Evolutionary conservation across 2,329 filamentous ascomycete species (phyloP), one percentile per base, ranked within the genome.

Genomic region (Alternaria atra): DNA sequence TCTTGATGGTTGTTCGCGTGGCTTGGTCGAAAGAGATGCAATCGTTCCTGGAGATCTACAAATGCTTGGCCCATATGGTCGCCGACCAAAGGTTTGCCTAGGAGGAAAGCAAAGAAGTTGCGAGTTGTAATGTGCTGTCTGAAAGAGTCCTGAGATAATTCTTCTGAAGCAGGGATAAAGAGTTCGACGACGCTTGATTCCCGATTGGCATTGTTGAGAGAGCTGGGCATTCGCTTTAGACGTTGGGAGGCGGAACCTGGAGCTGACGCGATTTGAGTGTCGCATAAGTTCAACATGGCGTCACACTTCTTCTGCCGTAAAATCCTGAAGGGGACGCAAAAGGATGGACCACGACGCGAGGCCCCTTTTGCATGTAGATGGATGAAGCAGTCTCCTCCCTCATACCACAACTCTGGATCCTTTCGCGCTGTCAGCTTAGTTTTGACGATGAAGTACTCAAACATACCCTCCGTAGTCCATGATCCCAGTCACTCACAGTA

Each of bases 91-190:
- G 91, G 87, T 61, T 85, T 85, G 3, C 86, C 82, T 58, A 87
- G 85, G 1, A 91, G 76, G 82, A 89, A 93, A 4, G 91, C 91
- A 60, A 94, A 90, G 68, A 93, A 87, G 71, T 94, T 94, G 13
- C 91, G 85, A 3, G 87, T 91, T 1, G 88, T 86, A 5, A 92
- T 73, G 68, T 92, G 89, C 74, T 90, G 90, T 37, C 82, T 77
- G 66, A 88, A 86, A 0, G 85, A 80, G 61, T 89, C 84, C 65
- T 84, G 83, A 48, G 85, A 83, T 5, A 82, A 77, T 34, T 80
- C 77, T 1, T 83, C 73, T 0, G 90, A 90, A 1, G 89, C 82
- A 2, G 91, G 87, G n/a, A 94, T 87, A 73, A 89, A 92, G 1
- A 94, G 80, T 52, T 93, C 88, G 56, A 80, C 78, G 13, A 67